Base-by-base conservation (phyloP, 768 basidiomycete species). In the Hygrophorus pudorinus region DNA sequence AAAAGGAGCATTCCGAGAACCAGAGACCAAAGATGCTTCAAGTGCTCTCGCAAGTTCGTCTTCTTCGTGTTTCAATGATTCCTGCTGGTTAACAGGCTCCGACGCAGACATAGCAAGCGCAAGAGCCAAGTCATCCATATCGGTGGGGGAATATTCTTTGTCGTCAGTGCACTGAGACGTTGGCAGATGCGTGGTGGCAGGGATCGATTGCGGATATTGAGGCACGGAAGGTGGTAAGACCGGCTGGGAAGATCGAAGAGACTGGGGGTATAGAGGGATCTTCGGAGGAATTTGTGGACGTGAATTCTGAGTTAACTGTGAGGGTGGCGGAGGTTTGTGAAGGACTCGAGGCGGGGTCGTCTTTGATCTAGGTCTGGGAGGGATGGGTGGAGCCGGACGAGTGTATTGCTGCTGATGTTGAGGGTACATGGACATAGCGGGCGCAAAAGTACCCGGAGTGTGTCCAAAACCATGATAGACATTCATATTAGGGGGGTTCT, bases 31-130 rank as follows among this genome's bases (percentile, higher is more conserved):
- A 1, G 80, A 82, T 47, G 71, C 71, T 50, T 75, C 70, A 46
- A 88, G 51, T 0, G 83, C 85, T 48, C 67, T 68, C 16, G 74
- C 75, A 11, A 87, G 63, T 34, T 85, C 79, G 24, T 78, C 76
- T 46, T 85, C 81, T 55, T 87, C 83, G 49, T 71, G 68, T 44
- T 48, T 57, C 5, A 48, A 53, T 13, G 71, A 43, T 20, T 55
- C 55, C 50, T 63, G 53, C 40, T 60, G 57, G 30, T 62, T 53
- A 12, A 47, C 47, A 6, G 67, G 63, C 38, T 75, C 74, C 13
- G 72, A 72, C 44, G 72, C 64, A 1, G 77, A 73, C 39, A 78
- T 51, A 12, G 70, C 73, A 12, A 72, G 51, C 9, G 66, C 73
- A 12, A 27, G 28, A 9, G 46, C 46, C 20, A 47, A 16, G 24